Evolutionary conservation across 2,329 filamentous ascomycete genomes (phyloP).

Genomic region (Monilinia vaccinii-corymbosi): DNA sequence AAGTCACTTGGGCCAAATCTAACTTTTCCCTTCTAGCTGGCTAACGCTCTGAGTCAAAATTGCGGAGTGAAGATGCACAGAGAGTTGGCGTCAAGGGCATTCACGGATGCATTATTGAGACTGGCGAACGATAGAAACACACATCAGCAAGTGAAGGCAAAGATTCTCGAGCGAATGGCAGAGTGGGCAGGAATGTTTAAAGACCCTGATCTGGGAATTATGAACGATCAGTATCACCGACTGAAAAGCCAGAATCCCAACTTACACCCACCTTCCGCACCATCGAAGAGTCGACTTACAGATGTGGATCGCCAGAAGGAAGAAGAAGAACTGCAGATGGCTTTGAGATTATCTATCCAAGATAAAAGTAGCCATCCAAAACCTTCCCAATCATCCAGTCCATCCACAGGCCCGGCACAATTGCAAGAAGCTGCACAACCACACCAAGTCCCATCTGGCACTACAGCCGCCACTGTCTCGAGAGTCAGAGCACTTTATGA

Average conservation of each 20-base stretch:
- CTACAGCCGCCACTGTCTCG: constrained; percentile 92
- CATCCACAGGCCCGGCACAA: constrained; percentile 32
- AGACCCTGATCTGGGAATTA: constrained; percentile 89
- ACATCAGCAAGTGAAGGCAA: constrained; percentile 91
- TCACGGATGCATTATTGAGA: constrained; percentile 84
- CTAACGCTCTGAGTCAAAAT: constrained; percentile 64
- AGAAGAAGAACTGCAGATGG: constrained; percentile 95
- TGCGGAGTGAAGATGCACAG: constrained; percentile 60
- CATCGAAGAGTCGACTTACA: constrained; percentile 85
- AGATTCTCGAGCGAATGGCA: constrained; percentile 93
- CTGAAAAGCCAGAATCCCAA: constrained; percentile 80
- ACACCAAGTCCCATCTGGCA: constrained; percentile 64
- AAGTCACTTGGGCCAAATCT: constrained; percentile 3
- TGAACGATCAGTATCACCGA: constrained; percentile 89
- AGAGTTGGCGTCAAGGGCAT: constrained; percentile 62
- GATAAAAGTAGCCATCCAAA: constrained; percentile 60
- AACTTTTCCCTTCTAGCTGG: constrained; percentile 39
- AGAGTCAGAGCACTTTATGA: constrained; percentile 89
- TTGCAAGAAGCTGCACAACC: constrained; percentile 34
- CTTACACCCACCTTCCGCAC: constrained; percentile 83
- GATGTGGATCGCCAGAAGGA: constrained; percentile 87
- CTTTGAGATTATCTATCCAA: constrained; percentile 82
- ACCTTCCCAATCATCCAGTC: constrained; percentile 29
- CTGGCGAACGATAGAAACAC: constrained; percentile 92
- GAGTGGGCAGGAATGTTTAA: constrained; percentile 95